A percentile compares a stretch with the other conserved stretches of the same genome.
phyloP scores from a whole-genome alignment of 805 yeast species.

The Yamadazyma phyllophila region DNA sequence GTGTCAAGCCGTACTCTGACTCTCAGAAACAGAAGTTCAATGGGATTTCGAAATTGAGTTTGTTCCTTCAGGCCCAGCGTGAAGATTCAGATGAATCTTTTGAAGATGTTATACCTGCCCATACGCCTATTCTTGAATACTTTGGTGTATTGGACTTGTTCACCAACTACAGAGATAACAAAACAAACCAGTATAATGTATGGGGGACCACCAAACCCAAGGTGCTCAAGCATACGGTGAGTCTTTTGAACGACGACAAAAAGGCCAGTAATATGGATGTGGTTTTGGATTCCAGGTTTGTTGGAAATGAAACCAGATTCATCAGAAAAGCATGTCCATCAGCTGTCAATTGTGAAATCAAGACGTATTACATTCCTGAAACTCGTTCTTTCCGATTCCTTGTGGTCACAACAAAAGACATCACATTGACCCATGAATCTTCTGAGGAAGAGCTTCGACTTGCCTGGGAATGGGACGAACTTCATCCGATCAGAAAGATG shows the following conservation, averaged over 20 bases:
- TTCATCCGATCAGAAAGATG: slow-evolving; percentile 69
- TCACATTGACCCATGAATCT: slow-evolving; percentile 33
- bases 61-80: slow-evolving; percentile 38
- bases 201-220: slow-evolving; percentile 64
- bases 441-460: slow-evolving; percentile 72
- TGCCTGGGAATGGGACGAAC: slow-evolving; percentile 85
- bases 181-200: slow-evolving; percentile 70
- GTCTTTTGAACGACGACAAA: slow-evolving; percentile 4
- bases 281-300: slow-evolving; percentile 74
- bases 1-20: slow-evolving; percentile 60
- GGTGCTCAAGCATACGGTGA: slow-evolving; percentile 26
- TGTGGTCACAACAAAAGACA: slow-evolving; percentile 53
- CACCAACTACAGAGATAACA: slow-evolving; percentile 59
- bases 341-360: slow-evolving; percentile 68
- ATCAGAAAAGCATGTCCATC: slow-evolving; percentile 65
- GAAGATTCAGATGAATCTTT: slow-evolving; percentile 7
- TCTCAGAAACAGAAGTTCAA: slow-evolving; percentile 55
- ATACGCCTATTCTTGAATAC: slow-evolving; percentile 56
- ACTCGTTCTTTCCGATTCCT: slow-evolving; percentile 46
- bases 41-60: slow-evolving; percentile 70
- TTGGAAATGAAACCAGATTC: slow-evolving; percentile 75
- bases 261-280: slow-evolving; percentile 43
- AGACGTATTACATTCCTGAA: slow-evolving; percentile 45
- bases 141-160: slow-evolving; percentile 73
- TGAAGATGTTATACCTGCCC: slow-evolving; percentile 35